A percentile compares a stretch with the other conserved stretches of the same genome.
Conservation (phyloP, 495 filamentous ascomycete species). For the Paragyromitra xinjiangensis region DNA sequence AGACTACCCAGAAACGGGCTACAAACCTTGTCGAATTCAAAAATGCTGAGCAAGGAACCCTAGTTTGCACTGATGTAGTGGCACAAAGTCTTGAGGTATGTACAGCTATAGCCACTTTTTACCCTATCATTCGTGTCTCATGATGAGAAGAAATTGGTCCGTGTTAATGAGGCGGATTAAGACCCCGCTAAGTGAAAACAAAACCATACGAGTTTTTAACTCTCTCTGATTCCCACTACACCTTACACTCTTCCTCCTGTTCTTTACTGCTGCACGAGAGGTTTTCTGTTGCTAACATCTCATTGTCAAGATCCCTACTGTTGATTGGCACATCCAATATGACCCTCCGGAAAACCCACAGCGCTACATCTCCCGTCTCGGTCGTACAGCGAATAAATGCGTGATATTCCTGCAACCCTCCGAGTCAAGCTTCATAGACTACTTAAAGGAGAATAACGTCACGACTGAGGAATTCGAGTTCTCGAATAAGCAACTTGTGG, state of each 20-base stretch:
- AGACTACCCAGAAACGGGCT: slow-evolving; percentile 42
- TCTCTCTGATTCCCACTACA: slow-evolving; percentile 40
- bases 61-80: slow-evolving; percentile 52
- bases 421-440: slow-evolving; percentile 43
- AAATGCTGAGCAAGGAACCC: slow-evolving; percentile 44
- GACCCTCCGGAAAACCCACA: slow-evolving; percentile 53
- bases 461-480: slow-evolving; percentile 55
- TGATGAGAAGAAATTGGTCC: slow-evolving; percentile 62
- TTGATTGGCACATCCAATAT: slow-evolving; percentile 56
- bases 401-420: slow-evolving; percentile 51
- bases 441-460: slow-evolving; percentile 42
- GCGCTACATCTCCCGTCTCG: slow-evolving; percentile 40
- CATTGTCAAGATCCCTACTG: slow-evolving; percentile 33
- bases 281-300: slow-evolving; percentile 15
- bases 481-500: slow-evolving; percentile 50
- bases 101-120: slow-evolving; percentile 1
- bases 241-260: slow-evolving; percentile 4
- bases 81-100: slow-evolving; percentile 51
- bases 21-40: slow-evolving; percentile 42
- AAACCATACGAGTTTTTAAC: slow-evolving; percentile 58
- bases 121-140: slow-evolving; percentile 1
- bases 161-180: slow-evolving; percentile 68
- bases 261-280: background rate
- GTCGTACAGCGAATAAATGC: slow-evolving; percentile 31
- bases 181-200: slow-evolving; percentile 65